Percentiles rank a stretch among this genome's conserved stretches.
Evolutionary conservation across 108 stramenopile genomes (phyloP).

Genomic region (Skeletonema marinoi): DNA sequence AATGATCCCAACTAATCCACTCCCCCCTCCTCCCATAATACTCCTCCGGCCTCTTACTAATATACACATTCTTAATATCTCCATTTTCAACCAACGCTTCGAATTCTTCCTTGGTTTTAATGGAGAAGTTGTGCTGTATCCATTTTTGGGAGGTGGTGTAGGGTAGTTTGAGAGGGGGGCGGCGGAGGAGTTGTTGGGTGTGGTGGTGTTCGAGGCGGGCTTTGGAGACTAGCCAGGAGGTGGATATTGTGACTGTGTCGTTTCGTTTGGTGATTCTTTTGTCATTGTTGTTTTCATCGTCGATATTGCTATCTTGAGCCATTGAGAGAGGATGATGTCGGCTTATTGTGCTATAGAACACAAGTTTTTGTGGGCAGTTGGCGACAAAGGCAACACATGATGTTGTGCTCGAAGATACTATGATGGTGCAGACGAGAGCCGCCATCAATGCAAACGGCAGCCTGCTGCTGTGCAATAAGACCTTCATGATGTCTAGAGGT

Average conservation of each 20-base stretch:
- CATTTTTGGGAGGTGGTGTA: conserved; percentile 52
- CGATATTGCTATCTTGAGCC: no score
- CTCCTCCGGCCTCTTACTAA: conserved; percentile 74
- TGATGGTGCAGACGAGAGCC: no score
- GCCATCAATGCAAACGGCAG: no score
- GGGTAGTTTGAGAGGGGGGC: conserved; percentile 55
- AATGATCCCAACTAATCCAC: conserved; percentile 81
- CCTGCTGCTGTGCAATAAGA: no score
- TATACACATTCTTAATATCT: conserved; percentile 71
- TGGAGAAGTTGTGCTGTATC: conserved; percentile 59
- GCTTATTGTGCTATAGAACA: no score
- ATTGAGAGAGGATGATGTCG: no score
- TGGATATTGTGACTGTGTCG: not conserved
- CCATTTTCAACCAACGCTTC: conserved; percentile 56
- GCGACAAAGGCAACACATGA: no score
- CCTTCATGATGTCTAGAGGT: no score
- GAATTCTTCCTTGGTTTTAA: conserved; percentile 63
- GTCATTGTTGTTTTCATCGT: no score
- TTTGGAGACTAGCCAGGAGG: conserved; percentile 58
- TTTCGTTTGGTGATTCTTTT: no score
- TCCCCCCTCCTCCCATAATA: conserved; percentile 68
- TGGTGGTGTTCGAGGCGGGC: conserved; percentile 75
- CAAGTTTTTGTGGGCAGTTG: no score
- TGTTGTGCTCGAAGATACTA: no score
- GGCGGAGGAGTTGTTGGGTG: conserved; percentile 56